Conservation (phyloP, 2,329 filamentous ascomycete species). For the Claviceps cyperi region DNA sequence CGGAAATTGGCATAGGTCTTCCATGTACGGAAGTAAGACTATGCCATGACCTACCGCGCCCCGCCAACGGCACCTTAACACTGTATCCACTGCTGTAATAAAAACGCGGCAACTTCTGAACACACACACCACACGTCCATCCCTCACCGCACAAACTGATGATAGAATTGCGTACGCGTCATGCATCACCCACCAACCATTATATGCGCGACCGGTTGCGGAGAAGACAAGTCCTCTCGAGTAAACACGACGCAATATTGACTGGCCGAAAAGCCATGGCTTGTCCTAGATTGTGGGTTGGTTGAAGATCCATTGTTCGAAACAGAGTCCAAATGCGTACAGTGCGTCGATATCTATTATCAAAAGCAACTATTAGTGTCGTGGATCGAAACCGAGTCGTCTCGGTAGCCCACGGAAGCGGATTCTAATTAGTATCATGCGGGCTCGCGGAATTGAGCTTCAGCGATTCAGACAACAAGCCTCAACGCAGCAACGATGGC, state of each 20-base stretch:
- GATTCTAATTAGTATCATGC: slow-evolving; percentile 64
- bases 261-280: slow-evolving; percentile 37
- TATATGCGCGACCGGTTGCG: too few species aligned
- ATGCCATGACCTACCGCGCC: too few species aligned
- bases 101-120: neutral
- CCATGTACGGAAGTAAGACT: too few species aligned
- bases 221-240: too few species aligned
- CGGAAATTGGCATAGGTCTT: too few species aligned
- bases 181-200: too few species aligned
- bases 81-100: too few species aligned
- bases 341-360: slow-evolving; percentile 63
- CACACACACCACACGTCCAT: neutral
- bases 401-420: slow-evolving; percentile 42
- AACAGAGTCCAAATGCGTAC: slow-evolving; percentile 45
- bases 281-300: slow-evolving; percentile 48
- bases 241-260: slow-evolving; percentile 19
- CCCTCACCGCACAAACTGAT: too few species aligned
- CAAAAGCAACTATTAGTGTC: slow-evolving; percentile 61
- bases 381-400: slow-evolving; percentile 45
- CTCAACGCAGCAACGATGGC: slow-evolving; percentile 66
- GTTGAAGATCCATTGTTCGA: slow-evolving; percentile 68
- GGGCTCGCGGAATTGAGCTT: slow-evolving; percentile 63
- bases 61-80: neutral
- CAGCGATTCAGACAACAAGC: slow-evolving; percentile 27
- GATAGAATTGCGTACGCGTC: too few species aligned